Conservation (phyloP, 1,139 yeast genomes). For the Kazachstania sp. region DNA sequence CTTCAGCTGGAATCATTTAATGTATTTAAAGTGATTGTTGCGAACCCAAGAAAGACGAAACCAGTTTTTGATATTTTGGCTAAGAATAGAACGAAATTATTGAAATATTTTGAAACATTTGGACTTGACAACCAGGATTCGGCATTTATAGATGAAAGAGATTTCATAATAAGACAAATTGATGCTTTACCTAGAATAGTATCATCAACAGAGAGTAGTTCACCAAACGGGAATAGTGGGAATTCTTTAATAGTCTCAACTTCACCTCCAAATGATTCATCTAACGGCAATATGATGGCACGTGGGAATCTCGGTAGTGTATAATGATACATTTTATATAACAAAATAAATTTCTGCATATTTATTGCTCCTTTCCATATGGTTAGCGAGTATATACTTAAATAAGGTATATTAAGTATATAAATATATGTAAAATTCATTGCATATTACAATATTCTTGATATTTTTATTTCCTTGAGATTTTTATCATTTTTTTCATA, state of each 20-base stretch:
- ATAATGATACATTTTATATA: not conserved
- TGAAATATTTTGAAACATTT: constrained; percentile 61
- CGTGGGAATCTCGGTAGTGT: not conserved
- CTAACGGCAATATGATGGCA: not conserved
- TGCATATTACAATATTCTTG: not conserved
- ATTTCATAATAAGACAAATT: constrained; percentile 69
- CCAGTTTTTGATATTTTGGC: constrained; percentile 70
- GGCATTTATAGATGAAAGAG: constrained; percentile 68
- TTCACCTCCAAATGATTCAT: not conserved
- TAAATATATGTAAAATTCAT: not conserved
- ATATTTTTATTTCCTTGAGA: not conserved
- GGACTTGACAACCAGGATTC: constrained; percentile 55
- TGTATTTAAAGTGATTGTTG: constrained; percentile 86
- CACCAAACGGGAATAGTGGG: not conserved
- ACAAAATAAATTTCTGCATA: not conserved
- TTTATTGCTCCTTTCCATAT: not conserved
- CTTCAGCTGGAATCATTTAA: constrained; percentile 87
- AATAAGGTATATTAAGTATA: no score
- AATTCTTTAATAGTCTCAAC: not conserved
- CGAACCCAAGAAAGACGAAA: constrained; percentile 84
- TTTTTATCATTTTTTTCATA: not conserved
- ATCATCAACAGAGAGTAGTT: constrained; percentile 18
- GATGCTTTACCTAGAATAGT: constrained; percentile 52
- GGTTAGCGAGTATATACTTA: no score
- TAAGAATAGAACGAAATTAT: constrained; percentile 70